These are phyloP conservation scores for Cerioporus squamosus DNA, from an alignment of 1,284 basidiomycete genomes.

Conservation along the genomic window DNA sequence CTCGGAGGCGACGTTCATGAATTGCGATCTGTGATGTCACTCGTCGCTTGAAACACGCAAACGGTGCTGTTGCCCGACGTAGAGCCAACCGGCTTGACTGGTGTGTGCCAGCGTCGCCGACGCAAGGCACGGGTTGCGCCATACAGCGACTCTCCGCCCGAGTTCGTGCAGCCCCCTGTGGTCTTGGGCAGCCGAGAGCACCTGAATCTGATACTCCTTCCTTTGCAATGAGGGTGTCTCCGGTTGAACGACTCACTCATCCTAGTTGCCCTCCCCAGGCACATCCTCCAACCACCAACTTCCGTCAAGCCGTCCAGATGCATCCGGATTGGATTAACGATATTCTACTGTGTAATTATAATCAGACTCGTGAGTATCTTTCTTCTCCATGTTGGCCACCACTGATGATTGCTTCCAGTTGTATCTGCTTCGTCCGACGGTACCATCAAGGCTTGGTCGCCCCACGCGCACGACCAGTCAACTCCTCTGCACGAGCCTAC, in stretches of 20 bases:
- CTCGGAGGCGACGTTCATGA: too few species aligned
- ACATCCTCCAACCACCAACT: conserved; percentile 42
- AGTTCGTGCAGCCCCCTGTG: too few species aligned
- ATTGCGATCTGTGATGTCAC: too few species aligned
- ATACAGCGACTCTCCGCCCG: too few species aligned
- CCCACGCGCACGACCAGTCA: conserved; percentile 62
- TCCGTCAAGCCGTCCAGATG: conserved; percentile 84
- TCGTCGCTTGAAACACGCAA: too few species aligned
- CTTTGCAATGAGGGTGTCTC: too few species aligned
- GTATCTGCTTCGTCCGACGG: conserved; percentile 97
- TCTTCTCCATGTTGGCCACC: neutral
- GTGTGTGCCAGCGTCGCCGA: too few species aligned
- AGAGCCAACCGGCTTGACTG: too few species aligned
- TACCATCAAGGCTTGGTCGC: conserved; percentile 93
- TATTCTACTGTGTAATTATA: conserved; percentile 88
- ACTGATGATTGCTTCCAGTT: conserved; percentile 47
- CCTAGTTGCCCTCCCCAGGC: neutral
- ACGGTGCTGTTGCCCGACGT: too few species aligned
- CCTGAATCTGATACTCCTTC: too few species aligned
- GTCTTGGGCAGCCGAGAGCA: neutral
- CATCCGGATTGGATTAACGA: conserved; percentile 99
- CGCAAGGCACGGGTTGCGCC: too few species aligned
- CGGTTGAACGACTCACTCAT: neutral
- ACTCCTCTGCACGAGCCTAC: conserved; percentile 50
- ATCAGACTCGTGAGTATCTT: conserved; percentile 75